Evolutionary conservation across 352 stramenopile species (phyloP).

Genomic region (Paralagenidium karlingii): DNA sequence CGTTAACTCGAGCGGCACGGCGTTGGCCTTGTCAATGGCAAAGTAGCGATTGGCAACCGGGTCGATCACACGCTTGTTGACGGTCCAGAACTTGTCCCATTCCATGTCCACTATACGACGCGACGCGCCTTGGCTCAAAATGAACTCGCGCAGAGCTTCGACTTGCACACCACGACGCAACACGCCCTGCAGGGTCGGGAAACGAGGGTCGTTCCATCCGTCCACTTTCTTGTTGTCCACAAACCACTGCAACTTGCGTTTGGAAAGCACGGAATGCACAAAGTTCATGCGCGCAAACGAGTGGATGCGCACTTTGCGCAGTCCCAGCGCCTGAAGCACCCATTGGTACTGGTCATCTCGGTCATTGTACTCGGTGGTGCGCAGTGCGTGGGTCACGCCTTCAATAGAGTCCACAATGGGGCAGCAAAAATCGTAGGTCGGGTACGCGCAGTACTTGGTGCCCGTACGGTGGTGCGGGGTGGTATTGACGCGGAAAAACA

Average conservation of each 20-base stretch:
- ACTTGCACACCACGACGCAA: constrained; percentile 94
- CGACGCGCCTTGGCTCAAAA: constrained; percentile 94
- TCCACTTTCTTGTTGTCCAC: constrained; percentile 94
- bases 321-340: constrained; percentile 79
- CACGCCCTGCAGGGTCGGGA: constrained; percentile 97
- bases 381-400: constrained; percentile 97
- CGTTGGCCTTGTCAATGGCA: constrained; percentile 85
- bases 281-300: constrained; percentile 99
- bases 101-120: constrained; percentile 97
- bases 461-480: constrained; percentile 86
- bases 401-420: constrained; percentile 99
- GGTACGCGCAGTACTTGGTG: constrained; percentile 97
- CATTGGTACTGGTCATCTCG: constrained; percentile 97
- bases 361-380: constrained; percentile 99
- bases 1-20: constrained; percentile 83
- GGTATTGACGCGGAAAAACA: constrained; percentile 78
- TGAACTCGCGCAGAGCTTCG: constrained; percentile 93
- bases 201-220: constrained; percentile 97
- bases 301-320: constrained; percentile 83
- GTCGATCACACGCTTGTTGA: constrained; percentile 99
- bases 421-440: constrained; percentile 99
- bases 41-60: constrained; percentile 93
- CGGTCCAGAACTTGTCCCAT: constrained; percentile 99
- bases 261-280: constrained; percentile 97
- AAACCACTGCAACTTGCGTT: constrained; percentile 99